Evolutionary conservation across 306 rosid genomes (phyloP).

Genomic region (Corylus americana): DNA sequence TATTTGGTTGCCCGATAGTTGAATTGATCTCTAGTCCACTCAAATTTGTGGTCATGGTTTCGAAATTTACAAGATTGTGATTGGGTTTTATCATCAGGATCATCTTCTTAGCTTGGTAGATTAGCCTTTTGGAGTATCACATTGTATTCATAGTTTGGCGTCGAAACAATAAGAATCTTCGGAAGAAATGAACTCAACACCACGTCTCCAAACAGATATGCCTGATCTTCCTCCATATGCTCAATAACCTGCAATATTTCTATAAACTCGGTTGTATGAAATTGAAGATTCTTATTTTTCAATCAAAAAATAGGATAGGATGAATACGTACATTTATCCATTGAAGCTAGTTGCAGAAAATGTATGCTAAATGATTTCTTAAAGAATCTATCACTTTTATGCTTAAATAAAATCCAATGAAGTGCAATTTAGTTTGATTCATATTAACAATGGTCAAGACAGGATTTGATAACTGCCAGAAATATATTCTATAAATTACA

Average conservation of each 20-base stretch:
- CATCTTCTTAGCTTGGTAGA: conserved; percentile 62
- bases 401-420: not conserved
- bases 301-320: not conserved
- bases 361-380: not conserved
- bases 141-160: conserved; percentile 92
- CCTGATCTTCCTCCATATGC: conserved; percentile 97
- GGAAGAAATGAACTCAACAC: conserved; percentile 70
- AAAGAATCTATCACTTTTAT: not conserved
- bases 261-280: not conserved
- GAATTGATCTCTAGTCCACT: conserved; percentile 95
- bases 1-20: conserved; percentile 69
- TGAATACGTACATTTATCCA: not conserved
- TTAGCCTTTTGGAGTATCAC: conserved; percentile 72
- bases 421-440: not conserved
- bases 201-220: conserved; percentile 70
- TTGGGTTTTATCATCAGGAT: conserved; percentile 60
- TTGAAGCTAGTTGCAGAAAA: not conserved
- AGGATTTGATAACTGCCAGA: not conserved
- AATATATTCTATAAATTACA: no score
- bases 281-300: not conserved
- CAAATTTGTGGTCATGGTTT: conserved; percentile 92
- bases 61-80: conserved; percentile 72
- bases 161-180: conserved; percentile 82
- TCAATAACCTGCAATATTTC: conserved; percentile 72
- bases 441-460: not conserved